Conservation (phyloP, 2,329 filamentous ascomycete genomes). For the Nannizzia gypsea region DNA sequence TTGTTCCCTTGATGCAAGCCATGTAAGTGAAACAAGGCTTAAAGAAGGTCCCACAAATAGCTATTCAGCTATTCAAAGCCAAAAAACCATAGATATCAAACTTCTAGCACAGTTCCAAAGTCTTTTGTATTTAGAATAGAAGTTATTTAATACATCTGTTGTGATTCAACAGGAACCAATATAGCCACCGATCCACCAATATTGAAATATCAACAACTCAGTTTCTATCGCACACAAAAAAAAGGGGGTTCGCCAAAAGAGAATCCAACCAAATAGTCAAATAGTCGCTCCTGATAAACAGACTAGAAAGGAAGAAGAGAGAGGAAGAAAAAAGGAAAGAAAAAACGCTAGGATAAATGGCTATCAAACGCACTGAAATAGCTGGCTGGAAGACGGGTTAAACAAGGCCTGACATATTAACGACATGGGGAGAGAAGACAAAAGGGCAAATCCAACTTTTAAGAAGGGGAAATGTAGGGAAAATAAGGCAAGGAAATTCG, state of each 20-base stretch:
- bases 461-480: background rate
- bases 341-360: slow-evolving; percentile 3
- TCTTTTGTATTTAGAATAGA: background rate
- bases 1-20: no score
- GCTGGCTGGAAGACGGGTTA: background rate
- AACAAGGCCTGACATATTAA: background rate
- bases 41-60: no score
- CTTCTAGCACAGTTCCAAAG: background rate
- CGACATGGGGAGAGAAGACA: background rate
- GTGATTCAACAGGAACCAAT: background rate
- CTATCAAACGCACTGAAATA: slow-evolving; percentile 5
- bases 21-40: no score
- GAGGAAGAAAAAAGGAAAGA: slow-evolving; percentile 4
- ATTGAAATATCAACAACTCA: background rate
- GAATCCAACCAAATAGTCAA: background rate
- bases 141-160: background rate
- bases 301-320: background rate
- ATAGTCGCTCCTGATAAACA: slow-evolving; percentile 1
- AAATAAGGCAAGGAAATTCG: slow-evolving; percentile 9
- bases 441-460: slow-evolving; percentile 6
- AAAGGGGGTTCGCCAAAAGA: background rate
- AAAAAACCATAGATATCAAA: no score
- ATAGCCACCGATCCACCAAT: background rate
- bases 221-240: background rate
- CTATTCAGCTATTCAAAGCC: no score